Evolutionary conservation across 306 rosid species (phyloP), one percentile per base, ranked within the genome.

Genomic region (Vicia villosa): DNA sequence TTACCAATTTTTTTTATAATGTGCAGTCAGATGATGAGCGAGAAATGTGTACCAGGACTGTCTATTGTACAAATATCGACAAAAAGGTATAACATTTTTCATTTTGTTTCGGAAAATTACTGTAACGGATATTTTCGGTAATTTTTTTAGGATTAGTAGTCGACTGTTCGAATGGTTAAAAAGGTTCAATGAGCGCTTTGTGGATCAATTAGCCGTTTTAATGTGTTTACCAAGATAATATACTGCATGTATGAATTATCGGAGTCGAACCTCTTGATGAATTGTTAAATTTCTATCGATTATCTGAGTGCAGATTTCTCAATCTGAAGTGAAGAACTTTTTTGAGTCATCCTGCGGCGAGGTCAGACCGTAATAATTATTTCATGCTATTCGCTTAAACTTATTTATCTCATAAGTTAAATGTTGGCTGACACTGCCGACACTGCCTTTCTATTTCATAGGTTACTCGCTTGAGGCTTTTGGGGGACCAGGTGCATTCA

Each of bases 401-500:
- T 36, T 36, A 47, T 42, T 69, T 73, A 71, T 72, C 60, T 74
- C 15, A 21, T 45, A 70, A 21, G 34, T 38, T 8, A 21, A 40
- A 46, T 60, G 19, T 66, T 69, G 47, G 36, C 45, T 64, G n/a
- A n/a, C n/a, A n/a, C n/a, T n/a, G 26, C 26, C 3, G 56, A 68
- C 69, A 14, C 41, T 20, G 9, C n/a, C 32, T 45, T 80, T 34
- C 19, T 57, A 40, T 51, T 58, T 70, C 62, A 38, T 65, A 94
- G 99, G 97, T 94, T 77, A 87, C 86, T 1, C 97, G 99, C 77
- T 68, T 94, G 90, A 94, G 99, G 95, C 86, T 94, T 80, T 84
- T 94, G 83, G 99, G 99, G 54, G 99, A 94, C 81, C 94, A 88
- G 72, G 87, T 85, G 86, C 99, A 94, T 77, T 87, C 95, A 56